Conservation (phyloP, 2,329 filamentous ascomycete species). For the Fusarium ambrosium region DNA sequence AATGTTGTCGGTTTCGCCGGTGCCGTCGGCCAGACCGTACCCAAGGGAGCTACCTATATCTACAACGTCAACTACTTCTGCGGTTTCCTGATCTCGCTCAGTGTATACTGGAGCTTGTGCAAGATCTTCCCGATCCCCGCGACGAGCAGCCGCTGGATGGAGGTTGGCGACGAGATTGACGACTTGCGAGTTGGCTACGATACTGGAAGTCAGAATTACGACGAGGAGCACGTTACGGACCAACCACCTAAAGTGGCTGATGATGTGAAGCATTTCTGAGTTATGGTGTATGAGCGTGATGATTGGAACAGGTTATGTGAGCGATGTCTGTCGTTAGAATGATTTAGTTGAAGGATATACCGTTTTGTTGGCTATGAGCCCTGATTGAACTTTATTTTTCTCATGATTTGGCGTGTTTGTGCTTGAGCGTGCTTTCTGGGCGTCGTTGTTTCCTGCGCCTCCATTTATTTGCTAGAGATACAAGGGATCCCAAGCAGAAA, state of each 20-base stretch:
- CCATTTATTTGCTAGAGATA: neutral
- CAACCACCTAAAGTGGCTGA: conserved; percentile 19
- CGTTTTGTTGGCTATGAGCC: neutral
- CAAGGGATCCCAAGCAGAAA: neutral
- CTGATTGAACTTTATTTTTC: neutral
- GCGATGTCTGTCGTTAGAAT: neutral
- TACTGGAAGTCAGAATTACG: conserved; percentile 53
- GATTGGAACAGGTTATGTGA: neutral
- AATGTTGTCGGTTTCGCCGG: conserved; percentile 94
- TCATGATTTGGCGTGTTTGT: neutral
- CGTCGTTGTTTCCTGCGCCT: neutral
- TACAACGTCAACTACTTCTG: conserved; percentile 94
- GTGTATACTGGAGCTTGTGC: conserved; percentile 79
- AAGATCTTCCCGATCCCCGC: conserved; percentile 79
- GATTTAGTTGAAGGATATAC: conserved; percentile 4
- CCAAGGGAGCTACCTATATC: conserved; percentile 83
- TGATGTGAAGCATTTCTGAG: conserved; percentile 30
- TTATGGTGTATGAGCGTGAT: neutral
- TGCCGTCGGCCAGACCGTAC: conserved; percentile 79
- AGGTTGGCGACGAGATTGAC: conserved; percentile 76
- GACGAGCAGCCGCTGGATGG: conserved; percentile 81
- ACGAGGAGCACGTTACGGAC: conserved; percentile 52
- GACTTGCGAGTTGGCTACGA: conserved; percentile 65
- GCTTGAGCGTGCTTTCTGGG: neutral
- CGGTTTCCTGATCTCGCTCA: conserved; percentile 79